Evolutionary conservation across 2,329 filamentous ascomycete genomes (phyloP).

Genomic region (Mariannaea sp.): DNA sequence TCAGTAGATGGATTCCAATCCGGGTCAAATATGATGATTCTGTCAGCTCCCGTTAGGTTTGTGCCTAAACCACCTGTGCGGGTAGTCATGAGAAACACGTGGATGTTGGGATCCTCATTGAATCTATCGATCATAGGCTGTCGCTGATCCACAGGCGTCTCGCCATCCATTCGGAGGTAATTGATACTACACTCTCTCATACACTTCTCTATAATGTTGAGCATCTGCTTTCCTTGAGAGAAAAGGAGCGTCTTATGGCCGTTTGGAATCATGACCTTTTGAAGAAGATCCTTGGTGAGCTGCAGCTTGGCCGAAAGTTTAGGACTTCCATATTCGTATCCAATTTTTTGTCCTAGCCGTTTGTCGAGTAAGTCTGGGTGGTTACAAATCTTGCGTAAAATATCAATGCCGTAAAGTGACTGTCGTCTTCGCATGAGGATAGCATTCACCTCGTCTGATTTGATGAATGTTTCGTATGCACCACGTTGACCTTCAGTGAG

Average conservation of each 20-base stretch:
- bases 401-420: constrained; percentile 87
- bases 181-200: constrained; percentile 71
- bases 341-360: constrained; percentile 56
- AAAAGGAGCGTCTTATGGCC: constrained; percentile 95
- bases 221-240: constrained; percentile 91
- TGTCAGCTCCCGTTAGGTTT: constrained; percentile 91
- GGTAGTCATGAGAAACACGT: constrained; percentile 92
- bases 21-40: constrained; percentile 97
- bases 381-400: constrained; percentile 94
- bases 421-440: constrained; percentile 78
- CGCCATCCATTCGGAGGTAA: constrained; percentile 91
- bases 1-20: constrained; percentile 99
- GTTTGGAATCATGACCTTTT: constrained; percentile 80
- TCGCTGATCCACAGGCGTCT: constrained; percentile 84
- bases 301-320: constrained; percentile 94
- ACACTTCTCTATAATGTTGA: constrained; percentile 89
- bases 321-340: constrained; percentile 77
- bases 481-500: constrained; percentile 76
- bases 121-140: constrained; percentile 91
- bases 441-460: constrained; percentile 81
- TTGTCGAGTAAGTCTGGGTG: constrained; percentile 87
- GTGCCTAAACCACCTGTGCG: constrained; percentile 93
- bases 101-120: constrained; percentile 77
- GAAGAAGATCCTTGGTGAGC: constrained; percentile 84
- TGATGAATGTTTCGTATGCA: constrained; percentile 80